Percentiles rank a stretch among this genome's conserved stretches.
phyloP scores from a whole-genome alignment of 805 yeast species.

The Kluyveromyces dobzhanskii region DNA sequence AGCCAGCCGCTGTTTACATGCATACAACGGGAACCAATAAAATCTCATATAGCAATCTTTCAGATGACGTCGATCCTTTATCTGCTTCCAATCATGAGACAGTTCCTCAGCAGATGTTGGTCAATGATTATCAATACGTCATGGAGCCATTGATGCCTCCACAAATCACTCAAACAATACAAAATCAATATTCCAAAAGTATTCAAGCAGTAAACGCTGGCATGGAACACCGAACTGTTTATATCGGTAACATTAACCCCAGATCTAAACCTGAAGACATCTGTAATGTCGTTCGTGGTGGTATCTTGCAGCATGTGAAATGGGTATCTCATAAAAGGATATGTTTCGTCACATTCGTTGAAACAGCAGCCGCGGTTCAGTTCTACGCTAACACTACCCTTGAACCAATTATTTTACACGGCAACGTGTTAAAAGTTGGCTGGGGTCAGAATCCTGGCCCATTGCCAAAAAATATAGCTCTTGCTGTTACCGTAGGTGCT shows the following conservation, averaged over 20 bases:
- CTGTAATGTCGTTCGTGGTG: constrained; percentile 71
- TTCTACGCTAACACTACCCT: constrained; percentile 53
- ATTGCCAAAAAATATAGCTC: constrained; percentile 42
- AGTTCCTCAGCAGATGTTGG: constrained; percentile 17
- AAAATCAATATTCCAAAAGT: constrained; percentile 21
- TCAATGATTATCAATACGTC: constrained; percentile 10
- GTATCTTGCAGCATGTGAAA: constrained; percentile 55
- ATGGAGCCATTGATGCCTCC: constrained; percentile 4
- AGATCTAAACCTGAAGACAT: constrained; percentile 62
- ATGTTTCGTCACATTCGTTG: constrained; percentile 65
- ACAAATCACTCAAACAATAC: constrained; percentile 21
- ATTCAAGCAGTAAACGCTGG: constrained; percentile 25
- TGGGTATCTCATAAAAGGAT: constrained; percentile 43
- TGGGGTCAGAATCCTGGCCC: constrained; percentile 71
- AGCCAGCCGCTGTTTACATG: constrained; percentile 8
- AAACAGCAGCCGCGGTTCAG: constrained; percentile 55
- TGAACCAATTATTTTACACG: constrained; percentile 54
- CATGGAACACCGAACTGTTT: constrained; percentile 56
- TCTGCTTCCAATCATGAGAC: constrained; percentile 1
- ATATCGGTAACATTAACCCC: constrained; percentile 57
- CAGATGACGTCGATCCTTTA: constrained; percentile 3
- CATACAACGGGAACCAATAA: not conserved
- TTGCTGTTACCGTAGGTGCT: constrained; percentile 67
- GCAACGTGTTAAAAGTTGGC: constrained; percentile 53
- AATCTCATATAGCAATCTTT: not conserved